Base-by-base conservation (phyloP, 768 basidiomycete genomes). In the Hypholoma fasciculare region DNA sequence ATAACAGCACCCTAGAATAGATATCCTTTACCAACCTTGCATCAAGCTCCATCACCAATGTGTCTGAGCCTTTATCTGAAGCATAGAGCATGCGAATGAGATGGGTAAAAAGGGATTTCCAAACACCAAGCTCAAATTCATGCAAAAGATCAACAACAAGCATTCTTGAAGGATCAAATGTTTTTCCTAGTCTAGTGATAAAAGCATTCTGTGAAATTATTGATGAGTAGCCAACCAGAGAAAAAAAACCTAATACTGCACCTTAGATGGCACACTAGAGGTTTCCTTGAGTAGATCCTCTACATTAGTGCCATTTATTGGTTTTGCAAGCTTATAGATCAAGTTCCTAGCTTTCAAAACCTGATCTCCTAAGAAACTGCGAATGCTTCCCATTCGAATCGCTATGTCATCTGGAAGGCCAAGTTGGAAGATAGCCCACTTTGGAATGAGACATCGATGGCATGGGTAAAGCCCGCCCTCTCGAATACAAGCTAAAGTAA, bases 401-500 rank as follows among this genome's bases (percentile, higher is more conserved):
- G 14, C 3, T n/a, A 39, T 52, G 20, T 52, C 50, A 5, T 17
- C 34, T 7, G 3, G 12, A 1, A 17, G 5, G 6, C 50, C 50
- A n/a, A 52, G 37, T 7, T 14, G 38, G 16, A 61, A 46, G 13
- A 79, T 62, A 1, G 71, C 19, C 1, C 53, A 40, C 46, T 69
- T 70, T 7, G 57, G 48, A 2, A 73, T 60, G 26, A 72, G 61
- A 53, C 75, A 76, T 4, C 69, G 61, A 6, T 74, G 73, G 54
- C 75, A 77, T 4, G 72, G 73, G 42, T 69, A 78, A 2, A 57
- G 17, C 1, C 75, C 79, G 16, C 70, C 67, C 49, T 73, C 67
- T 17, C 69, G 63, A n/a, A 80, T 67, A 3, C 65, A 66, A 23
- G 71, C 69, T n/a, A 74, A 50, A 4, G 70, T 50, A 50, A 68